A percentile compares a stretch with the other conserved stretches of the same genome.
These are phyloP conservation scores for Linnemannia schmuckeri DNA, from an alignment of 192 early-diverging fungal genomes.

Conservation along the genomic window DNA sequence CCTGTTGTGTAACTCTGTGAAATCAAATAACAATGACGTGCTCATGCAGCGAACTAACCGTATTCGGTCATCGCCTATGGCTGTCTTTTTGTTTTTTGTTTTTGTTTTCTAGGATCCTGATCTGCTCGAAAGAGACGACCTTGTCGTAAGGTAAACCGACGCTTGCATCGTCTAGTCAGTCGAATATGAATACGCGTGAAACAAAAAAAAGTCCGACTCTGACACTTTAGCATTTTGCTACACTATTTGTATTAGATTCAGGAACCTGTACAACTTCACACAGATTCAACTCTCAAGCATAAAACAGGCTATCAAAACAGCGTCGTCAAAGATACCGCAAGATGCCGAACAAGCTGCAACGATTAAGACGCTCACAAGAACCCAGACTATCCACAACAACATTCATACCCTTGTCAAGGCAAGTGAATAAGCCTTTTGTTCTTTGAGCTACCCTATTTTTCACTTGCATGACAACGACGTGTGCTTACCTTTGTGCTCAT, in stretches of 20 bases:
- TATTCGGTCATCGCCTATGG: not conserved
- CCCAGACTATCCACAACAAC: conserved; percentile 21
- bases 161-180: not conserved
- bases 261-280: conserved; percentile 22
- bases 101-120: conserved; percentile 15
- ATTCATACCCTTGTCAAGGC: conserved; percentile 24
- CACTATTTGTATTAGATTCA: conserved; percentile 28
- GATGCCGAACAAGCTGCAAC: not conserved
- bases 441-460: not conserved
- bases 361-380: conserved; percentile 1
- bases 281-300: conserved; percentile 30
- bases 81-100: not conserved
- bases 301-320: conserved; percentile 4
- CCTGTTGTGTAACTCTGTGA: conserved; percentile 24
- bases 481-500: not conserved
- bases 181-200: not conserved
- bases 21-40: not conserved
- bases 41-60: conserved; percentile 14
- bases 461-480: too few species aligned
- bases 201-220: not conserved
- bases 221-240: not conserved
- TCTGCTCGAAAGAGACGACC: conserved; percentile 20
- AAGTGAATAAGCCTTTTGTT: not conserved
- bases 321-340: conserved; percentile 16
- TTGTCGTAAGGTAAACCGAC: conserved; percentile 23